Percentiles rank a stretch among this genome's conserved stretches.
These are phyloP conservation scores for Paxillus involutus DNA, from an alignment of 768 basidiomycete genomes.

Conservation along the genomic window DNA sequence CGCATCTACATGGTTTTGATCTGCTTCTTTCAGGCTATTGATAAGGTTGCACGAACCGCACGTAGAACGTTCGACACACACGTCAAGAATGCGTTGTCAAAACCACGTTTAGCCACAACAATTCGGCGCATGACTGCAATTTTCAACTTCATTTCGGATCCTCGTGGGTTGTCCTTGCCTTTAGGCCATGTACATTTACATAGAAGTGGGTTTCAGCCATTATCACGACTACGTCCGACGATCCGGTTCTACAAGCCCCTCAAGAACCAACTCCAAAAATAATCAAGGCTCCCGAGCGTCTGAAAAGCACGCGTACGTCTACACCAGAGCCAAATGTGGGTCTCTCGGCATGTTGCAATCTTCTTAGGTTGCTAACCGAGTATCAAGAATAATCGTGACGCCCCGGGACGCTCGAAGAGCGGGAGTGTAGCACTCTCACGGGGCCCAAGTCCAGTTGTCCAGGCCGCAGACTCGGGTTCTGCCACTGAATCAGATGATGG, in stretches of 20 bases:
- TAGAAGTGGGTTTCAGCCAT: constrained; percentile 41
- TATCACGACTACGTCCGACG: constrained; percentile 46
- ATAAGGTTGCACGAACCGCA: constrained; percentile 68
- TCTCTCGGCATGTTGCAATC: constrained; percentile 4
- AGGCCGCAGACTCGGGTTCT: constrained; percentile 21
- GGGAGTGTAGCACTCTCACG: constrained; percentile 2
- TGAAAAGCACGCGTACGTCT: constrained; percentile 2
- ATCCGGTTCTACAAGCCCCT: constrained; percentile 40
- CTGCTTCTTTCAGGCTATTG: constrained; percentile 50
- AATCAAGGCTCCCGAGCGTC: constrained; percentile 4
- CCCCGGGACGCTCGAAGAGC: constrained; percentile 3
- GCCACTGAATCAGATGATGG: constrained; percentile 28
- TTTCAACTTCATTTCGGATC: constrained; percentile 63
- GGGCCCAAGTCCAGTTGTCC: constrained; percentile 10
- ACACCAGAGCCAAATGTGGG: constrained; percentile 22
- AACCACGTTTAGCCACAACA: constrained; percentile 64
- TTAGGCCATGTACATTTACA: constrained; percentile 2
- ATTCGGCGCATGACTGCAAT: constrained; percentile 71
- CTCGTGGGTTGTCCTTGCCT: constrained; percentile 49
- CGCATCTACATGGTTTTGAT: constrained; percentile 7
- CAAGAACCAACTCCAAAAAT: constrained; percentile 15
- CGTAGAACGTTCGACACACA: constrained; percentile 70
- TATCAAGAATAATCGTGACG: constrained; percentile 14
- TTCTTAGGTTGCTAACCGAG: constrained; percentile 6
- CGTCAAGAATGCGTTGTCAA: constrained; percentile 68